A percentile compares a stretch with the other conserved stretches of the same genome.
Evolutionary conservation across 305 asterid genomes (phyloP).

Genomic region (Fraxinus baroniana): DNA sequence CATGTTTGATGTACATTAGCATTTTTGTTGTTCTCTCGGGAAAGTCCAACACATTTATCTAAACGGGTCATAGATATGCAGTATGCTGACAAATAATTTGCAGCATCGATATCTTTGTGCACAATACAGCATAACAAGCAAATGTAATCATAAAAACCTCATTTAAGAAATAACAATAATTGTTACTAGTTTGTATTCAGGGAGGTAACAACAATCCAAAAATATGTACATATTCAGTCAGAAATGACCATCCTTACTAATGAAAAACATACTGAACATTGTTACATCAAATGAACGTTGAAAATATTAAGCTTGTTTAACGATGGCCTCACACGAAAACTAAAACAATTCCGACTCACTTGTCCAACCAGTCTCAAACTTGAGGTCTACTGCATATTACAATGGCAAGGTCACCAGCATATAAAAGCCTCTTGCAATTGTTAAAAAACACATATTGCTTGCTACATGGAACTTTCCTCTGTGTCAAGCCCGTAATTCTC

Average conservation of each 20-base stretch:
- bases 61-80: too few relatives aligned
- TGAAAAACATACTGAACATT: background rate
- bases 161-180: background rate
- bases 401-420: background rate
- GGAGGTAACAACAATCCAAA: background rate
- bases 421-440: background rate
- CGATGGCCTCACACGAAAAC: background rate
- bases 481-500: constrained; percentile 74
- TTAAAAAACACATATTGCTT: background rate
- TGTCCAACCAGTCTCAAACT: background rate
- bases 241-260: background rate
- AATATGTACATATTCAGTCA: background rate
- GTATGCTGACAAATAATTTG: background rate
- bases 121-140: background rate
- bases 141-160: background rate
- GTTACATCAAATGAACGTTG: background rate
- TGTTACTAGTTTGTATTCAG: background rate
- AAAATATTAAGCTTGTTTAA: background rate
- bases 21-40: too few relatives aligned
- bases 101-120: background rate
- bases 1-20: too few relatives aligned
- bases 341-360: background rate
- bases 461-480: constrained; percentile 20
- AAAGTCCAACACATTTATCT: too few relatives aligned
- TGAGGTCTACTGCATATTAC: constrained; percentile 6